phyloP scores from a whole-genome alignment of 1,284 basidiomycete genomes.

The Exsudoporus floridanus region DNA sequence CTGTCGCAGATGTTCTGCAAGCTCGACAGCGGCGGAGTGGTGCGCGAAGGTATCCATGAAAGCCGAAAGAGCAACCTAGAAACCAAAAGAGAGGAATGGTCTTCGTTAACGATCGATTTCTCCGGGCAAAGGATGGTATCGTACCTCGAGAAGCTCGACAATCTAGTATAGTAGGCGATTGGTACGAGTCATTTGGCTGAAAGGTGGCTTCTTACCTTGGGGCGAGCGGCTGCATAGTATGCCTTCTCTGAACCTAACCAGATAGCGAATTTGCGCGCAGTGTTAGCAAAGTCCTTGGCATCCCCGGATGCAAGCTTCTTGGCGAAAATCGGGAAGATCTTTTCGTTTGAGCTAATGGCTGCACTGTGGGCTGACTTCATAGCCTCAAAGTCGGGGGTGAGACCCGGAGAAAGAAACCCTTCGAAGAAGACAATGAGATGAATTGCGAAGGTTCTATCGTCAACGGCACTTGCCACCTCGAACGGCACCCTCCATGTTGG shows the following conservation, averaged over 20 bases:
- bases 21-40: conserved; percentile 1
- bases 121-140: not conserved
- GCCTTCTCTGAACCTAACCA: conserved; percentile 35
- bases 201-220: conserved; percentile 21
- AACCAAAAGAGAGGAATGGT: not conserved
- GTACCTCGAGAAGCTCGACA: conserved; percentile 32
- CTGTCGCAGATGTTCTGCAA: conserved; percentile 12
- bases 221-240: conserved; percentile 31
- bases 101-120: not conserved
- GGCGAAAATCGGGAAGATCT: conserved; percentile 32
- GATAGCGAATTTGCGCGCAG: conserved; percentile 16
- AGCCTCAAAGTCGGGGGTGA: conserved; percentile 3
- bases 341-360: conserved; percentile 31
- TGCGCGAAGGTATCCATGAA: conserved; percentile 17
- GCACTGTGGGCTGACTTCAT: conserved; percentile 19
- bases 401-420: conserved; percentile 1
- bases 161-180: conserved; percentile 20
- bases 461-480: conserved; percentile 8
- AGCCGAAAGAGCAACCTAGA: conserved; percentile 24
- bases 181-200: not conserved
- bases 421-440: conserved; percentile 8
- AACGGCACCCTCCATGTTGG: conserved; percentile 11
- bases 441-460: not conserved
- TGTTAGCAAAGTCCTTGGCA: conserved; percentile 20
- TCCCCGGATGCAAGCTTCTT: conserved; percentile 28